Percentiles rank a stretch among this genome's conserved stretches.
Evolutionary conservation across 106 monocot species (phyloP).

Genomic region (Platanthera zijinensis): DNA sequence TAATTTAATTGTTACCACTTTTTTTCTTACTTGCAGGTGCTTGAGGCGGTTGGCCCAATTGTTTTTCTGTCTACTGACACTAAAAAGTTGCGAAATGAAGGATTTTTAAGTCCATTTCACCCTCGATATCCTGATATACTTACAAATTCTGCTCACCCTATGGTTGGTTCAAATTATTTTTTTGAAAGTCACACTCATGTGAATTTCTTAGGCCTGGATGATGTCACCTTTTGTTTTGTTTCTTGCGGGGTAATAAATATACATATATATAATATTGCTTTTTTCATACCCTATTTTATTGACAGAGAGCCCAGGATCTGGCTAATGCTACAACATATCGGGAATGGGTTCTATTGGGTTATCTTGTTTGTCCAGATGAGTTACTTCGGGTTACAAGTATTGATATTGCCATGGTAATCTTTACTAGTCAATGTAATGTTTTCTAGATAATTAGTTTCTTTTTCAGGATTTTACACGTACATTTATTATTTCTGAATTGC

Average conservation of each 20-base stretch:
- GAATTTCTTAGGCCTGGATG: neutral
- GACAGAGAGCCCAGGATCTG: conserved; percentile 96
- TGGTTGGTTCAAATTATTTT: conserved; percentile 36
- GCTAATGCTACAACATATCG: conserved; percentile 94
- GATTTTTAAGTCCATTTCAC: conserved; percentile 96
- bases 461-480: neutral
- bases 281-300: neutral
- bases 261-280: neutral
- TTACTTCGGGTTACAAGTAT: conserved; percentile 97
- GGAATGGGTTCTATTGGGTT: conserved; percentile 95
- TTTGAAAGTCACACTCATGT: neutral
- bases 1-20: neutral
- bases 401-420: conserved; percentile 87
- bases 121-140: conserved; percentile 99
- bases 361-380: conserved; percentile 98
- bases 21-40: conserved; percentile 39
- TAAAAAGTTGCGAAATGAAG: conserved; percentile 94
- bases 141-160: conserved; percentile 97
- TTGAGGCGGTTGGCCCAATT: conserved; percentile 92
- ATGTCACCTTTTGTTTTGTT: neutral
- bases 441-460: neutral
- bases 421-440: neutral
- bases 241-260: neutral
- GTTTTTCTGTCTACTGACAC: conserved; percentile 97
- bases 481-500: neutral